These are phyloP conservation scores for Macrophomina phaseolina DNA, from an alignment of 2,329 filamentous ascomycete species.

Conservation along the genomic window DNA sequence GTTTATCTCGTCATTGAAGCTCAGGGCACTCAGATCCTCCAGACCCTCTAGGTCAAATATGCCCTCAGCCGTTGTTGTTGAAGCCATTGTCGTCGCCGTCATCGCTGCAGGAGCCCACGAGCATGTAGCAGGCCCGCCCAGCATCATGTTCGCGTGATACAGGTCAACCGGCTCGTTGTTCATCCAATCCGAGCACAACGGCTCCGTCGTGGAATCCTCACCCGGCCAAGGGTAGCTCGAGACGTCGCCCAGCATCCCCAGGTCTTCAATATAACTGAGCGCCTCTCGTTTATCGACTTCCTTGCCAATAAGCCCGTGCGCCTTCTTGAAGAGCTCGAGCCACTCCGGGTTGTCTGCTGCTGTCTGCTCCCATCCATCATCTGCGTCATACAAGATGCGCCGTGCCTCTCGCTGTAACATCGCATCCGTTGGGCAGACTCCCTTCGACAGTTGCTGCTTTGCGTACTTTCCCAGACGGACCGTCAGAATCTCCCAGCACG, in stretches of 20 bases:
- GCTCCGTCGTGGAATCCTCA: neutral
- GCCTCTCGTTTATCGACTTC: slow-evolving; percentile 35
- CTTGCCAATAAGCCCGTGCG: slow-evolving; percentile 47
- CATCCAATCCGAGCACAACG: slow-evolving; percentile 14
- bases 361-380: slow-evolving; percentile 56
- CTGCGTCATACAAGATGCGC: slow-evolving; percentile 54
- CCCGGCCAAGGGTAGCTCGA: neutral
- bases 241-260: slow-evolving; percentile 25
- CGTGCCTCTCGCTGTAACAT: slow-evolving; percentile 56
- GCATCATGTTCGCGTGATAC: slow-evolving; percentile 23
- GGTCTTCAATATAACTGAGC: slow-evolving; percentile 37
- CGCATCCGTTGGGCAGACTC: slow-evolving; percentile 53
- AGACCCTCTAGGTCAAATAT: slow-evolving; percentile 22
- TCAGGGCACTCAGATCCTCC: slow-evolving; percentile 15
- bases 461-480: slow-evolving; percentile 53
- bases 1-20: neutral
- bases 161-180: neutral
- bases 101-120: neutral
- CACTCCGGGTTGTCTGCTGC: slow-evolving; percentile 51
- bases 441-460: slow-evolving; percentile 44
- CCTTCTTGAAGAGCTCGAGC: slow-evolving; percentile 57
- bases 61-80: neutral
- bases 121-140: slow-evolving; percentile 22
- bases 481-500: slow-evolving; percentile 58
- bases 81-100: slow-evolving; percentile 11